phyloP scores from a whole-genome alignment of 2,329 filamentous ascomycete species.

The Scytalidium sp. region DNA sequence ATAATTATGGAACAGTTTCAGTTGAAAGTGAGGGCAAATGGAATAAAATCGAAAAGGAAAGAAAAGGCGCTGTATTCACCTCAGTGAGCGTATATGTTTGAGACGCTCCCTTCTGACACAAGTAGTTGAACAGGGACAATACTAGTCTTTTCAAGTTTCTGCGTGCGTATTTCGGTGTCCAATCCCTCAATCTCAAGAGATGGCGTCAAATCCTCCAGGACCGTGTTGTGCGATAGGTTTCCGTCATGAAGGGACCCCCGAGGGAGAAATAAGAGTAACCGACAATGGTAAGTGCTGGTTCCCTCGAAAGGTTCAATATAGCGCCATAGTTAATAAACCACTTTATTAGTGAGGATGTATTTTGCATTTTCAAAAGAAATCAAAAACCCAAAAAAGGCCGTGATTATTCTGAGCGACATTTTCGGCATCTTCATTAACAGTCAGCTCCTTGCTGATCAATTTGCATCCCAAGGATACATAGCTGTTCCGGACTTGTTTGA shows the following conservation, averaged over 20 bases:
- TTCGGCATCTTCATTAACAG: conserved; percentile 34
- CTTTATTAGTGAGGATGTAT: background rate
- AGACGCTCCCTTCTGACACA: too few relatives aligned
- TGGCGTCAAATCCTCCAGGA: conserved; percentile 8
- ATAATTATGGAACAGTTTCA: too few relatives aligned
- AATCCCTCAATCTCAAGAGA: too few relatives aligned
- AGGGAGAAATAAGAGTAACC: conserved; percentile 44
- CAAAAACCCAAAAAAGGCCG: background rate
- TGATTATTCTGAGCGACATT: background rate
- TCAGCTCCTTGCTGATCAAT: conserved; percentile 67
- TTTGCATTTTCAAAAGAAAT: background rate
- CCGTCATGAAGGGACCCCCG: conserved; percentile 27
- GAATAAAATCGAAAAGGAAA: too few relatives aligned
- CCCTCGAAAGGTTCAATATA: background rate
- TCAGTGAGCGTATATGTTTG: too few relatives aligned
- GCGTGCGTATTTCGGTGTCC: too few relatives aligned
- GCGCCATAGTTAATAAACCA: background rate
- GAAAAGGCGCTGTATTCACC: too few relatives aligned
- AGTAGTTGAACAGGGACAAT: too few relatives aligned
- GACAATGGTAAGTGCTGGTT: conserved; percentile 27
- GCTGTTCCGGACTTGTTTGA: conserved; percentile 64
- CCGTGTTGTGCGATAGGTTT: conserved; percentile 6
- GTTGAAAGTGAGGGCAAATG: too few relatives aligned
- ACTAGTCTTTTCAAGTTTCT: too few relatives aligned
- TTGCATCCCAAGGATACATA: conserved; percentile 57